phyloP scores from a whole-genome alignment of 345 rosid genomes.

The Sisymbrium irio region DNA sequence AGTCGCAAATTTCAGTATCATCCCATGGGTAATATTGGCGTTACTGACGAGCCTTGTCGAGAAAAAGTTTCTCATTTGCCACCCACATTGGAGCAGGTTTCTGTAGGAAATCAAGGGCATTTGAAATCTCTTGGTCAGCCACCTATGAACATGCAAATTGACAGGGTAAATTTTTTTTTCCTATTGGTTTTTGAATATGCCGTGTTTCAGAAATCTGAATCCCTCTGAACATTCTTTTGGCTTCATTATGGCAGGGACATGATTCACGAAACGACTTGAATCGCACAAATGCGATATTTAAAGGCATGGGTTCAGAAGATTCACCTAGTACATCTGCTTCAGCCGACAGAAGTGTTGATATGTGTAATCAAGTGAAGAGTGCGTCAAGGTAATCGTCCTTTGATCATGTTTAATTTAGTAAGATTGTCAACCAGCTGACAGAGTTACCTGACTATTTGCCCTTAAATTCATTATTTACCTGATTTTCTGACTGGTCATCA shows the following conservation, averaged over 20 bases:
- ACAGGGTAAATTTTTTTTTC: conserved; percentile 62
- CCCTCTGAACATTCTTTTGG: conserved; percentile 14
- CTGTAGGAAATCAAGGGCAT: conserved; percentile 52
- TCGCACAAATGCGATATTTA: conserved; percentile 39
- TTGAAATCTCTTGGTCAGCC: conserved; percentile 39
- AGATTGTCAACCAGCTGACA: conserved; percentile 6
- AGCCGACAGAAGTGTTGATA: conserved; percentile 41
- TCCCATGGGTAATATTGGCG: conserved; percentile 86
- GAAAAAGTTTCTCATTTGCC: conserved; percentile 36
- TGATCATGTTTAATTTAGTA: background rate
- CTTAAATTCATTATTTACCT: background rate
- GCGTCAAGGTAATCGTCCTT: conserved; percentile 52
- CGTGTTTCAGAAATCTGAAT: background rate
- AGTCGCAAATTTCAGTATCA: conserved; percentile 82
- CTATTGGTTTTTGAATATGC: conserved; percentile 1
- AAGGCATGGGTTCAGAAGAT: conserved; percentile 40
- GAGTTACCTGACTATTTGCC: background rate
- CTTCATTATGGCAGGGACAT: conserved; percentile 35
- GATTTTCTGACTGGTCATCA: background rate
- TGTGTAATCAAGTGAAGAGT: conserved; percentile 39
- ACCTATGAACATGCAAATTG: conserved; percentile 41
- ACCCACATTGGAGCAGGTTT: conserved; percentile 5
- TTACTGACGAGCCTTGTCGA: conserved; percentile 44
- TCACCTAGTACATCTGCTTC: conserved; percentile 43
- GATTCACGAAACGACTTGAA: conserved; percentile 43